Evolutionary conservation across 179 eudicot genomes (phyloP).

Genomic region (Spinacia oleracea): DNA sequence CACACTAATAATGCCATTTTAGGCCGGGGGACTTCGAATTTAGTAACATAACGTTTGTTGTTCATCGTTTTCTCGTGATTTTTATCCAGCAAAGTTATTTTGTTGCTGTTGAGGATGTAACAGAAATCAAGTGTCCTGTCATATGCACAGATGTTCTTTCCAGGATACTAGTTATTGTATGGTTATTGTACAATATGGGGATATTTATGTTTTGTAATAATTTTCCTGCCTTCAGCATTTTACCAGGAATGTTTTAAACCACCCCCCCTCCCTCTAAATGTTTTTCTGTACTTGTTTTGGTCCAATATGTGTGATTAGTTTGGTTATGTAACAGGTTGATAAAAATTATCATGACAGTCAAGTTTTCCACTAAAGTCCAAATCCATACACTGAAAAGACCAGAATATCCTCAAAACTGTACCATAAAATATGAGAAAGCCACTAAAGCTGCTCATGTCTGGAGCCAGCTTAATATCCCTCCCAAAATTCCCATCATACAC

Average conservation of each 20-base stretch:
- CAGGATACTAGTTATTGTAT: no score
- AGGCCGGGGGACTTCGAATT: no score
- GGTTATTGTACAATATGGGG: background rate
- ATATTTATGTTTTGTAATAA: background rate
- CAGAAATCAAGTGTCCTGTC: background rate
- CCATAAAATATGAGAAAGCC: background rate
- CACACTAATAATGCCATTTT: background rate
- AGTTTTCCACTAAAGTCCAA: background rate
- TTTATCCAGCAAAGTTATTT: background rate
- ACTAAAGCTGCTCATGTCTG: background rate
- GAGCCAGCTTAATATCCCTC: background rate
- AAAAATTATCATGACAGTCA: background rate
- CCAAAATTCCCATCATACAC: background rate
- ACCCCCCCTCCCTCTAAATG: no score
- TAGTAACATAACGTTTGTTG: background rate
- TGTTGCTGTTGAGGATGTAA: background rate
- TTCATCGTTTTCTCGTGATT: background rate
- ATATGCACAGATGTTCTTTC: background rate
- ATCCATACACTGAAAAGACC: background rate
- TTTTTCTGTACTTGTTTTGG: no score
- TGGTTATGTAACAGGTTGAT: no score
- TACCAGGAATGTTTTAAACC: no score
- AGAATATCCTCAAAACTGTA: background rate
- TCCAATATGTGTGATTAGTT: no score
- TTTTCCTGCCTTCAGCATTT: background rate